Percentiles rank a stretch among this genome's conserved stretches.
Conservation (phyloP, 768 basidiomycete species). For the Kwoniella sp. region DNA sequence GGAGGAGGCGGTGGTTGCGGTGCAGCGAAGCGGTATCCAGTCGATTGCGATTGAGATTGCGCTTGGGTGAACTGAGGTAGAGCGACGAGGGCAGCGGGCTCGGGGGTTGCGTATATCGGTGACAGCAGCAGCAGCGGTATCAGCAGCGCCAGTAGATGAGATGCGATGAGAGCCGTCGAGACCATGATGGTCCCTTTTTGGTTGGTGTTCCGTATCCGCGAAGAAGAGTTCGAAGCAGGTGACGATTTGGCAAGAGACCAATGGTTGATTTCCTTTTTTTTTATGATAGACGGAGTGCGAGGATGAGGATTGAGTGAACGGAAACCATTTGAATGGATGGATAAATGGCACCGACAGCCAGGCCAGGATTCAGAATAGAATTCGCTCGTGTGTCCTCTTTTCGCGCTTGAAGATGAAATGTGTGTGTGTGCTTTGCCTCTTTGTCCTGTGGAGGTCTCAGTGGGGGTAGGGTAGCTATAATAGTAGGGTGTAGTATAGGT, state of each 20-base stretch:
- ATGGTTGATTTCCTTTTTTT: background rate
- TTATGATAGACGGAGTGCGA: background rate
- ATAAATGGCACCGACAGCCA: background rate
- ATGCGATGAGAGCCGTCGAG: conserved; percentile 15
- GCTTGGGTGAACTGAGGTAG: conserved; percentile 25
- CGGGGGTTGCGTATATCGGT: conserved; percentile 26
- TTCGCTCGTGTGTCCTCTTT: background rate
- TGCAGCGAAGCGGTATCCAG: conserved; percentile 6
- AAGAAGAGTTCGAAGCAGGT: background rate
- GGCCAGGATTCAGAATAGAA: background rate
- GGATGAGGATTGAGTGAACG: background rate
- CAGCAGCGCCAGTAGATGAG: conserved; percentile 32
- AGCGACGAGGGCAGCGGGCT: conserved; percentile 45
- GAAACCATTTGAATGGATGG: conserved; percentile 1
- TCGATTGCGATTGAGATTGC: conserved; percentile 1
- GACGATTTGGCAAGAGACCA: background rate
- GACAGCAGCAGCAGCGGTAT: conserved; percentile 33
- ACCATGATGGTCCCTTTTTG: conserved; percentile 6
- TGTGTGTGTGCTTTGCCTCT: conserved; percentile 1
- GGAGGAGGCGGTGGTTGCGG: conserved; percentile 15
- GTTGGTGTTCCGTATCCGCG: background rate
- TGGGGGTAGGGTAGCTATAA: no score
- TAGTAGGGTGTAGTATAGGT: no score
- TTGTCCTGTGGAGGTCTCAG: background rate
- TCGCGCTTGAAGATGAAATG: background rate